These are phyloP conservation scores for Vigna radiata DNA, from an alignment of 306 rosid species.

Conservation along the genomic window DNA sequence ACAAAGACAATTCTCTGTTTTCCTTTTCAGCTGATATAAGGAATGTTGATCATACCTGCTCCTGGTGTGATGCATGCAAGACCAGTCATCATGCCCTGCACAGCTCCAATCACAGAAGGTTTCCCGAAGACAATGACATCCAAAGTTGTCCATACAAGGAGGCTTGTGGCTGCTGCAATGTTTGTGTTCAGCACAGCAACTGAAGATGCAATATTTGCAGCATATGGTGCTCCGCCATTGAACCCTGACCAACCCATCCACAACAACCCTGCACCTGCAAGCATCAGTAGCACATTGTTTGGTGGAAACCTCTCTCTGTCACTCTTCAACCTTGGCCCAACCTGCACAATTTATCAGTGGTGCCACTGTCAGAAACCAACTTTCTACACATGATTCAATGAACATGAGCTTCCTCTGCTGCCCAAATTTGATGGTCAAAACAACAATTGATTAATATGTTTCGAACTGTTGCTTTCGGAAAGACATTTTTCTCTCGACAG, in stretches of 20 bases:
- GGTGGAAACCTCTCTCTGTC: constrained; percentile 95
- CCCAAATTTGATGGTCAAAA: not conserved
- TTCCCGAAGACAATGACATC: constrained; percentile 84
- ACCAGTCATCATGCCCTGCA: constrained; percentile 99
- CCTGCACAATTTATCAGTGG: constrained; percentile 50
- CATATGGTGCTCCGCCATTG: constrained; percentile 93
- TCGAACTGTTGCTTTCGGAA: not conserved
- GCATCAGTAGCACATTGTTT: constrained; percentile 84
- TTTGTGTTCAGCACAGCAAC: constrained; percentile 86
- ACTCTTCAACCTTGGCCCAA: constrained; percentile 85
- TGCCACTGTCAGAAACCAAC: constrained; percentile 7
- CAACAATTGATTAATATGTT: not conserved
- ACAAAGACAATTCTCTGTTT: too few relatives aligned
- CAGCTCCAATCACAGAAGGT: constrained; percentile 96
- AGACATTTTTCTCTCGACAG: not conserved
- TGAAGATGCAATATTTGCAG: constrained; percentile 71
- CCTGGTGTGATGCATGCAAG: constrained; percentile 95
- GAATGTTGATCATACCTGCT: constrained; percentile 58
- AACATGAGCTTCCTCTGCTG: not conserved
- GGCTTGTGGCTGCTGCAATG: constrained; percentile 82
- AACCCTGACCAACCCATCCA: constrained; percentile 99
- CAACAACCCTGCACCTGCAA: constrained; percentile 79
- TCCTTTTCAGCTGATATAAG: too few relatives aligned
- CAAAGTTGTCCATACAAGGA: constrained; percentile 80
- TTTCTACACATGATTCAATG: not conserved